A percentile compares a stretch with the other conserved stretches of the same genome.
Conservation (phyloP, 2,329 filamentous ascomycete species). For the Zasmidium cellare region DNA sequence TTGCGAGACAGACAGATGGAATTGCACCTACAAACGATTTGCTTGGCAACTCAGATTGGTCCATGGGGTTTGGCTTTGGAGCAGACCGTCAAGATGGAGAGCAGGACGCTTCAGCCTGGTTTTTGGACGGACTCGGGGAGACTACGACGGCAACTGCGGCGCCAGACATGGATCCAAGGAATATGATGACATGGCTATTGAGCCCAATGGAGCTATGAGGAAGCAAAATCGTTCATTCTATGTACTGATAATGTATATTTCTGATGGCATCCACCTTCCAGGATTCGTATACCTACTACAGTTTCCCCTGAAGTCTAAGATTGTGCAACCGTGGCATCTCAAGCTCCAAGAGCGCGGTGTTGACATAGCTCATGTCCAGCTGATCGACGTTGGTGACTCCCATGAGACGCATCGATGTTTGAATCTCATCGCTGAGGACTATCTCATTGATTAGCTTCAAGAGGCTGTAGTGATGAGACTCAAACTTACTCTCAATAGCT, state of each 20-base stretch:
- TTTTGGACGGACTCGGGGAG: not conserved
- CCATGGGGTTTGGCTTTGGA: not conserved
- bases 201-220: not conserved
- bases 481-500: not conserved
- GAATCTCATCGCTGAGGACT: conserved; percentile 56
- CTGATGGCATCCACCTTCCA: too few species aligned
- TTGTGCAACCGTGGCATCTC: not conserved
- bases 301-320: not conserved
- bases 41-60: not conserved
- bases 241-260: too few species aligned
- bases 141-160: not conserved
- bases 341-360: not conserved
- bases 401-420: conserved; percentile 64
- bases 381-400: conserved; percentile 60
- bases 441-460: conserved; percentile 16
- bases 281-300: not conserved
- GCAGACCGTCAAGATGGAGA: not conserved
- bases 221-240: not conserved
- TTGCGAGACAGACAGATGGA: not conserved
- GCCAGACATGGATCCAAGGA: not conserved
- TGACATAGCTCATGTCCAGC: conserved; percentile 32
- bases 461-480: not conserved
- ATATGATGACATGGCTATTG: not conserved
- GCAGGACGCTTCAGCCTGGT: not conserved
- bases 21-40: not conserved